A percentile compares a stretch with the other conserved stretches of the same genome.
Conservation (phyloP, 345 rosid genomes). For the Salix caprea region DNA sequence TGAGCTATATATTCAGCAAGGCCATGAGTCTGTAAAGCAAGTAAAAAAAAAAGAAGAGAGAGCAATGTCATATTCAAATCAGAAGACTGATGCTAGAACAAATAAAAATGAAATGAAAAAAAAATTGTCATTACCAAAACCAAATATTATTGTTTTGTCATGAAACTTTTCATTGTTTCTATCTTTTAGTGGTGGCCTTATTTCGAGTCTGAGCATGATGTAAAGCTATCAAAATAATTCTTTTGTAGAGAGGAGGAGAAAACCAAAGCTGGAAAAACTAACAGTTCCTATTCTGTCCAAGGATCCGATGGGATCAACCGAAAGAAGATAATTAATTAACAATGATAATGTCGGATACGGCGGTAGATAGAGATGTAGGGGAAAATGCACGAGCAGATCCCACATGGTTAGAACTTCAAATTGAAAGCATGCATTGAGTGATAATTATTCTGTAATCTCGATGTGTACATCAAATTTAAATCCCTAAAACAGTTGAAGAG, state of each 20-base stretch:
- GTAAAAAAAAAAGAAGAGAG: neutral
- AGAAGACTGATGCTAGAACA: neutral
- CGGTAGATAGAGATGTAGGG: neutral
- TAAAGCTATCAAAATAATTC: neutral
- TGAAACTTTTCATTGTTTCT: neutral
- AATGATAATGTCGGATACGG: neutral
- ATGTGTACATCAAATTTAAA: neutral
- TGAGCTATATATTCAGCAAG: slow-evolving; percentile 99
- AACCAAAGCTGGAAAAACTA: neutral
- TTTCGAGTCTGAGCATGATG: neutral
- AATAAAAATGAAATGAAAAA: neutral
- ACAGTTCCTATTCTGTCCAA: neutral
- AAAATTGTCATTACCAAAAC: neutral
- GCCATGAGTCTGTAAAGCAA: slow-evolving; percentile 71
- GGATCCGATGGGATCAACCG: neutral
- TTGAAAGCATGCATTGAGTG: neutral
- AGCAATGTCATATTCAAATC: slow-evolving; percentile 19
- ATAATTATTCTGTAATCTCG: neutral
- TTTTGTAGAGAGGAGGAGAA: neutral
- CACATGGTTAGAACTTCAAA: neutral
- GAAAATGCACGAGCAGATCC: neutral
- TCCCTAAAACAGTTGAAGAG: neutral
- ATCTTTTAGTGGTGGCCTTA: neutral
- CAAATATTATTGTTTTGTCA: neutral
- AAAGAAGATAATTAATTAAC: neutral